These are phyloP conservation scores for Spergularia bocconei DNA, from an alignment of 148 eudicot species.

Conservation along the genomic window DNA sequence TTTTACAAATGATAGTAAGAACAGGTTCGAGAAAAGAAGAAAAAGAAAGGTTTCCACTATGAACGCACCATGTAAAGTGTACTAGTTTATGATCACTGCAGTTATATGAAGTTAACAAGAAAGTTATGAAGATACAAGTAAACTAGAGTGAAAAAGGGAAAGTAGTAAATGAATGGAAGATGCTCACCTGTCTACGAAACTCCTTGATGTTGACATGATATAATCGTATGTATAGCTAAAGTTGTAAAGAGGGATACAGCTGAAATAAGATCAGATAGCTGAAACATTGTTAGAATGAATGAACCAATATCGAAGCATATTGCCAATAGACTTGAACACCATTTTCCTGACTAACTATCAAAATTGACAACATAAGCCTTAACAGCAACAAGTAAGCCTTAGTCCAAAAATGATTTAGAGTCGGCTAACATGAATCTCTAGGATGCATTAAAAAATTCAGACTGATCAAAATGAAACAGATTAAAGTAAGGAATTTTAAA, in stretches of 20 bases:
- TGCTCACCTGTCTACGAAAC: constrained; percentile 88
- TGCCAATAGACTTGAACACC: not conserved
- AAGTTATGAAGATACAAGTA: not conserved
- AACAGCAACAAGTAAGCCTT: not conserved
- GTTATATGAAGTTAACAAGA: not conserved
- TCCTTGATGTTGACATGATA: constrained; percentile 81
- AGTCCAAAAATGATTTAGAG: too few species aligned
- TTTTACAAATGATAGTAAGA: too few species aligned
- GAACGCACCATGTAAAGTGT: not conserved
- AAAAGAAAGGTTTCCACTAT: not conserved
- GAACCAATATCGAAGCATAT: not conserved
- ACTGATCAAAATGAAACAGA: constrained; percentile 7
- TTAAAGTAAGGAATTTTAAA: not conserved
- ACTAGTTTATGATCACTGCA: not conserved
- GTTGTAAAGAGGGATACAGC: constrained; percentile 86
- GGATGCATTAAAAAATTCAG: not conserved
- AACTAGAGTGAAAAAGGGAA: not conserved
- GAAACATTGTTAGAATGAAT: constrained; percentile 30
- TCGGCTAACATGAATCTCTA: not conserved
- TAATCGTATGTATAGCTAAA: constrained; percentile 93
- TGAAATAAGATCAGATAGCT: constrained; percentile 39
- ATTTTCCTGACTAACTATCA: not conserved
- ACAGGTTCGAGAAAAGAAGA: too few species aligned
- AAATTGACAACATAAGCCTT: not conserved
- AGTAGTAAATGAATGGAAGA: not conserved